phyloP scores from a whole-genome alignment of 2,329 filamentous ascomycete species.

The Cytospora piceae region DNA sequence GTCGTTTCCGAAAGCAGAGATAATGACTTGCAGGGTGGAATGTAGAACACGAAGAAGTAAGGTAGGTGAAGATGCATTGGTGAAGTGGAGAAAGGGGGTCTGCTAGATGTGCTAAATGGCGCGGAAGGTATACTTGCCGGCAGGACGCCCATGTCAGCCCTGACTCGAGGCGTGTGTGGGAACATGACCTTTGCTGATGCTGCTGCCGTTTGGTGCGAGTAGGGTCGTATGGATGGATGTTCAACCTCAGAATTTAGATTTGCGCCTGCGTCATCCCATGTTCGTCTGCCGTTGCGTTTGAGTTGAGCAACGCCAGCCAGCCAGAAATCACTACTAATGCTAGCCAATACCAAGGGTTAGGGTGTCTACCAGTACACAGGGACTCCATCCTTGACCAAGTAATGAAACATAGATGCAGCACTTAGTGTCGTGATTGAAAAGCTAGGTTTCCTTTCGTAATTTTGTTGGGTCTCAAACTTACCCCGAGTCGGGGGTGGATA shows the following conservation, averaged over 20 bases:
- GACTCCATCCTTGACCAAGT: neutral
- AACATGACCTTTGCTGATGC: too few species aligned
- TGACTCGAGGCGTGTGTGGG: conserved; percentile 1
- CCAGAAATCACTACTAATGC: neutral
- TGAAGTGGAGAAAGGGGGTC: neutral
- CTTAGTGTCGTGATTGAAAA: too few species aligned
- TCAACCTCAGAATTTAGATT: neutral
- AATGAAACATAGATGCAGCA: too few species aligned
- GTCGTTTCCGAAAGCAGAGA: conserved; percentile 3
- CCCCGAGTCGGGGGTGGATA: too few species aligned
- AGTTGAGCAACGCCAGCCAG: neutral
- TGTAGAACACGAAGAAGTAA: neutral
- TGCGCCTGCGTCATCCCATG: neutral
- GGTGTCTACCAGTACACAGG: too few species aligned
- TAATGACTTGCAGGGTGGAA: neutral
- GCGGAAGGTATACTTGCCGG: conserved; percentile 16
- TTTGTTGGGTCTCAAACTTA: too few species aligned
- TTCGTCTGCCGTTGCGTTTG: neutral
- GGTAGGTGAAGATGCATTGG: conserved; percentile 2
- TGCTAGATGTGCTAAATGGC: conserved; percentile 16
- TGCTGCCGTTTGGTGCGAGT: too few species aligned
- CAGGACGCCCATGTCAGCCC: conserved; percentile 7
- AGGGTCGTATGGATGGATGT: neutral
- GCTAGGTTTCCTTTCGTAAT: too few species aligned
- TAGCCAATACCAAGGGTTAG: too few species aligned